Conservation (phyloP, 371 early-diverging fungal species). For the Basidiobolus meristosporus region DNA sequence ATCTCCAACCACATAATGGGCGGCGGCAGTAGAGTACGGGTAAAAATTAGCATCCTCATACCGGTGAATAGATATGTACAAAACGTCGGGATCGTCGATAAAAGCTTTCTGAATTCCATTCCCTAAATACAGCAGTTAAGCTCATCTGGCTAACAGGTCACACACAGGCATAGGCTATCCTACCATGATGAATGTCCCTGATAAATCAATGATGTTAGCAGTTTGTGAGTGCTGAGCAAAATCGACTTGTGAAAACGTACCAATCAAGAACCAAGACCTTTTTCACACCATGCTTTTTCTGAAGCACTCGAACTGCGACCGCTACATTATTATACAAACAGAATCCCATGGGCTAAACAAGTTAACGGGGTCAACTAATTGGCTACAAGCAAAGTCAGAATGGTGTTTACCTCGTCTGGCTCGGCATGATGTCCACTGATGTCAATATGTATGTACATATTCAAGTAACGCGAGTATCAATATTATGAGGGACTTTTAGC, state of each 20-base stretch:
- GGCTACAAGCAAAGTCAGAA: neutral
- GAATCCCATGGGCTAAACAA: slow-evolving; percentile 43
- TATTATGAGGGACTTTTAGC: slow-evolving; percentile 1
- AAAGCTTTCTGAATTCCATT: slow-evolving; percentile 82
- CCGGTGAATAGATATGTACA: slow-evolving; percentile 75
- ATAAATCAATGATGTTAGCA: neutral
- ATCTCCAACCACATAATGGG: slow-evolving; percentile 29
- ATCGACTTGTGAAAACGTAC: slow-evolving; percentile 12
- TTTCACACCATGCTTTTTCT: slow-evolving; percentile 15
- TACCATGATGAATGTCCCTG: slow-evolving; percentile 85
- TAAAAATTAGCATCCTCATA: slow-evolving; percentile 62
- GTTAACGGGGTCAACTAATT: slow-evolving; percentile 1
- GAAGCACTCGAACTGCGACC: slow-evolving; percentile 7
- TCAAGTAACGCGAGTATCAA: slow-evolving; percentile 3
- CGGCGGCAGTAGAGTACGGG: slow-evolving; percentile 35
- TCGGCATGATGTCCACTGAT: slow-evolving; percentile 75
- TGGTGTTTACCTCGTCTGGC: slow-evolving; percentile 18
- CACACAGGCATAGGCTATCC: neutral
- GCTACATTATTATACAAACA: slow-evolving; percentile 77
- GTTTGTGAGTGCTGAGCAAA: too few species aligned
- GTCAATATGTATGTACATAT: slow-evolving; percentile 9
- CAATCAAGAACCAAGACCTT: slow-evolving; percentile 77
- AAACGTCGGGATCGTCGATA: slow-evolving; percentile 45
- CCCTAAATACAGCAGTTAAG: slow-evolving; percentile 13
- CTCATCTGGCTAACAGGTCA: slow-evolving; percentile 2